Percentiles rank a stretch among this genome's conserved stretches.
Evolutionary conservation across 768 basidiomycete genomes (phyloP).

Genomic region (Favolaschia claudopus): DNA sequence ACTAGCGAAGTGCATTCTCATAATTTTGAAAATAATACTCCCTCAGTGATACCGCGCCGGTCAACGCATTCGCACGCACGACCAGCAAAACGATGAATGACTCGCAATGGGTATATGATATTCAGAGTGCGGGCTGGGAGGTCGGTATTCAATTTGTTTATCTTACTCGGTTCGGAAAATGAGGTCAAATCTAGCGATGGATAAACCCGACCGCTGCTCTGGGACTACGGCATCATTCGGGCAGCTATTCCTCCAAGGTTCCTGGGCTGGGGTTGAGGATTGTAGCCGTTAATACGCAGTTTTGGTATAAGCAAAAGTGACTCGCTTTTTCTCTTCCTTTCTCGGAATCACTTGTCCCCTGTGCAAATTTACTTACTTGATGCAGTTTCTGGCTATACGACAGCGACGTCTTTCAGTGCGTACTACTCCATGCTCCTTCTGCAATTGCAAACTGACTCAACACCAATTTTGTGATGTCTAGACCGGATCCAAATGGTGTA

Average conservation of each 20-base stretch:
- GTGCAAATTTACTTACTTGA: no score
- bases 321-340: background rate
- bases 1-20: no score
- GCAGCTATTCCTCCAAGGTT: constrained; percentile 43
- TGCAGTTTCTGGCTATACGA: constrained; percentile 49
- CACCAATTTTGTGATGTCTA: background rate
- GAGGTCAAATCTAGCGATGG: constrained; percentile 41
- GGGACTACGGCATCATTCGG: constrained; percentile 39
- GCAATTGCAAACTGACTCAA: background rate
- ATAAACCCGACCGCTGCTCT: constrained; percentile 37
- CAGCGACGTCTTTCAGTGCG: constrained; percentile 41
- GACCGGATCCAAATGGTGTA: constrained; percentile 51
- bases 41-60: constrained; percentile 49
- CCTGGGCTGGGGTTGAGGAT: constrained; percentile 43
- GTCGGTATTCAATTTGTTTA: constrained; percentile 16
- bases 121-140: constrained; percentile 37
- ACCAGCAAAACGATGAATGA: constrained; percentile 32
- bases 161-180: no score
- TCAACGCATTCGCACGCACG: constrained; percentile 48
- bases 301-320: constrained; percentile 47
- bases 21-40: no score
- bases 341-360: background rate
- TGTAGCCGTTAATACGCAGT: constrained; percentile 50
- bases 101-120: constrained; percentile 46
- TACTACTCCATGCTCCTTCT: background rate